Evolutionary conservation across 345 rosid genomes (phyloP), one percentile per base, ranked within the genome.

Genomic region (Passiflora organensis): DNA sequence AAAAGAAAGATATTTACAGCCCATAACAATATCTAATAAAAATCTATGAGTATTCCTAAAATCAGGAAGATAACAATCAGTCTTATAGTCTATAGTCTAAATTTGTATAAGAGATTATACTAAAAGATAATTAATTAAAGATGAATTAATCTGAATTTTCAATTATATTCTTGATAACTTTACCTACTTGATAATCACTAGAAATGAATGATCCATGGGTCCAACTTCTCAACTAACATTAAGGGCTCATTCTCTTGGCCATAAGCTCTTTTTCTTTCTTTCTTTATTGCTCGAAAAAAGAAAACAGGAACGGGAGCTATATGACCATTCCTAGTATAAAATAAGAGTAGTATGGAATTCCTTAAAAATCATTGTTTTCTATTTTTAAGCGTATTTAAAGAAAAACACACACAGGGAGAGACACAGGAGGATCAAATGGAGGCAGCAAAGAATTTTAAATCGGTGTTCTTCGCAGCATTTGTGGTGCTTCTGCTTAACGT

Each of bases 241-340:
- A 22, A 20, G 23, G 45, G n/a, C n/a, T 38, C 64, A 44, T 36
- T 24, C 58, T 55, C 60, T 61, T 68, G 6, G 65, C 20, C 18
- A 22, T 50, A 48, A 49, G 6, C 46, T 44, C n/a, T 23, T 58
- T 34, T 15, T 13, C 50, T 36, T 57, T 51, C 50, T 36, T 57
- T 51, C 43, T 51, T 52, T 58, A 10, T 32, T 44, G 23, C 46
- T 44, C 36, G 13, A 46, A 10, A 59, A 48, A 49, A 32, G 58
- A n/a, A 55, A 25, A 23, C 47, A 21, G 2, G 46, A 36, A 42
- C 56, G 62, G 55, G 69, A 65, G 58, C 21, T 17, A 25, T 41
- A 54, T 62, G 68, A 63, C 39, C 32, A 46, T 45, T 12, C 2
- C 9, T 24, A 64, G 71, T 72, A 73, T 48, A 69, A 69, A 46